Base-by-base conservation (phyloP, 345 rosid species). In the Raphanus sativus region DNA sequence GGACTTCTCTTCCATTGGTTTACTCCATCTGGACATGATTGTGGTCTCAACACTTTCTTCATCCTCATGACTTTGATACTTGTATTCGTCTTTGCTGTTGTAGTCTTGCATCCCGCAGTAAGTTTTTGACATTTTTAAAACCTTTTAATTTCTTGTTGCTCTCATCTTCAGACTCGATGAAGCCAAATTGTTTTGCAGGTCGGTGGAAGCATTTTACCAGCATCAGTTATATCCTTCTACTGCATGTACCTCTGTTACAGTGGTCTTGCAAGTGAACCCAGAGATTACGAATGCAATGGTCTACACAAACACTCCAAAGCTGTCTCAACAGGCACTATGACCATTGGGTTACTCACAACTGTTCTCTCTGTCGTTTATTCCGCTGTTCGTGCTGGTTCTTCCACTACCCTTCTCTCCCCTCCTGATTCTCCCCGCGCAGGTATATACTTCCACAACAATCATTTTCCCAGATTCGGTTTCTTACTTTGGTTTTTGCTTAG, bases 311-410 rank as follows among this genome's bases (percentile, higher is more conserved):
- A 93, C 83, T 90, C 98, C 7, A 90, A 89, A 82, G 93, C 98
- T 69, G 84, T 90, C 61, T 93, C 99, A 60, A 96, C 97, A 0
- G 91, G 98, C 70, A 86, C 92, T 73, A 88, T 95, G 84, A 86
- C 96, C 28, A 55, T 96, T 58, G 98, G 98, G 12, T 89, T 96
- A 76, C 80, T 93, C 60, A 91, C 98, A 36, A 90, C 99, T 74
- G 89, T 91, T 71, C 87, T 93, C 0, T 96, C 98, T 64, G 99
- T 96, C 13, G 96, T 93, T 25, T 96, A 96, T 71, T 96, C 99
- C 6, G 98, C 99, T 52, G 97, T 96, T 30, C 96, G 99, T 70
- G 99, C 96, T 76, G 99, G 99, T 17, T 96, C 99, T 68, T 96
- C 98, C 54, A 90, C 96, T 0, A 87, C 93, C 32, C 84, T 96